Evolutionary conservation across 495 filamentous ascomycete genomes (phyloP).

Genomic region (Penicillium turbatum): DNA sequence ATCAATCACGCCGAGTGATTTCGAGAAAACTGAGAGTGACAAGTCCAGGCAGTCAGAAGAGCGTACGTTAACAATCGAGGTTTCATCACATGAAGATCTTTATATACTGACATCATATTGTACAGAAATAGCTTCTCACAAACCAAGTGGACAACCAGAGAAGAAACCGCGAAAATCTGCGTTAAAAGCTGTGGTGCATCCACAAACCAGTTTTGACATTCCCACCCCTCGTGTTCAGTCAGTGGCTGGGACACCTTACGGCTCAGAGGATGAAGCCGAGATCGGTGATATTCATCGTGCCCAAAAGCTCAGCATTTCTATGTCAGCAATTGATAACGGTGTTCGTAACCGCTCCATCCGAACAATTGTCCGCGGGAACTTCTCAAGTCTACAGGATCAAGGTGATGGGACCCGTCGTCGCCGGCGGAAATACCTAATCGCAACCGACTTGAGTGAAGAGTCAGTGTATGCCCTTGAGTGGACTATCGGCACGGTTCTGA

Average conservation of each 20-base stretch:
- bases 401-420: slow-evolving; percentile 68
- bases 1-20: slow-evolving; percentile 18
- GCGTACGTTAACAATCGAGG: slow-evolving; percentile 48
- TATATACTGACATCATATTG: not conserved
- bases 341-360: slow-evolving; percentile 79
- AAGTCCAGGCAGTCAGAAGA: slow-evolving; percentile 48
- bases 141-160: slow-evolving; percentile 7
- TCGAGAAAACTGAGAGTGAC: slow-evolving; percentile 15
- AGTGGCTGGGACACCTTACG: slow-evolving; percentile 68
- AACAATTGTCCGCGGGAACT: slow-evolving; percentile 86
- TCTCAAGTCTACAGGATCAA: slow-evolving; percentile 63
- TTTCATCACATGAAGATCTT: not conserved
- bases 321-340: slow-evolving; percentile 69
- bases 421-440: slow-evolving; percentile 83
- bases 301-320: slow-evolving; percentile 72
- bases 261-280: slow-evolving; percentile 83
- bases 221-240: slow-evolving; percentile 47
- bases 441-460: slow-evolving; percentile 89
- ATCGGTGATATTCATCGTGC: slow-evolving; percentile 78
- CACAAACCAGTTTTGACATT: slow-evolving; percentile 71
- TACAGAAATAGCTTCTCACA: slow-evolving; percentile 8
- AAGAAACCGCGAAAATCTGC: slow-evolving; percentile 36
- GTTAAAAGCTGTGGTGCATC: slow-evolving; percentile 66
- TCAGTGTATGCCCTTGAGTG: slow-evolving; percentile 92
- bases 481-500: slow-evolving; percentile 93